A percentile compares a stretch with the other conserved stretches of the same genome.
Evolutionary conservation across 192 early-diverging fungal genomes (phyloP).

Genomic region (Rhizophagus sp.): DNA sequence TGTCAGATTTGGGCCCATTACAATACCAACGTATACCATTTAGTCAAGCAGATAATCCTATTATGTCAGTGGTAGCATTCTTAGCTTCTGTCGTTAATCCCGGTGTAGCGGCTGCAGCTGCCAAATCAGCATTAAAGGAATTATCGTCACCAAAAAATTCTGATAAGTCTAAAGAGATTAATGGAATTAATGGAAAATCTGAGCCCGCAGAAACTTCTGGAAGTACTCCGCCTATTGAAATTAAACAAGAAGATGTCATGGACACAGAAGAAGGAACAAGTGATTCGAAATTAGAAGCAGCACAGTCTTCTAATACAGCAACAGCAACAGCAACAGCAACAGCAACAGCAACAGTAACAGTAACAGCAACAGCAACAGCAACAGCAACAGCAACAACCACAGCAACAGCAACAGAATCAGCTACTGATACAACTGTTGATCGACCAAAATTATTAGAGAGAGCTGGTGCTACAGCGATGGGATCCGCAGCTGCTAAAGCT

Average conservation of each 20-base stretch:
- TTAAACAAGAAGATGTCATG: slow-evolving; percentile 36
- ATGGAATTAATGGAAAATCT: slow-evolving; percentile 8
- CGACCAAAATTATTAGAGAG: slow-evolving; percentile 63
- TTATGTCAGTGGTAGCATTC: slow-evolving; percentile 89
- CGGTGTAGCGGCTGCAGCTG: slow-evolving; percentile 82
- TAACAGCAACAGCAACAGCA: no score
- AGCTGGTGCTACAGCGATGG: slow-evolving; percentile 85
- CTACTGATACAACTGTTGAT: slow-evolving; percentile 30
- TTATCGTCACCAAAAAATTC: slow-evolving; percentile 45
- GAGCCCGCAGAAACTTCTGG: slow-evolving; percentile 7
- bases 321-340: no score
- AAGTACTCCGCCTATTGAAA: not conserved
- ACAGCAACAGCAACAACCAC: no score
- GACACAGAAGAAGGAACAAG: slow-evolving; percentile 35
- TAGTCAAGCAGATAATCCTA: slow-evolving; percentile 81
- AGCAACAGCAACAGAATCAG: no score
- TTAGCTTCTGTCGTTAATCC: slow-evolving; percentile 86
- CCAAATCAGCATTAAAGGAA: slow-evolving; percentile 79
- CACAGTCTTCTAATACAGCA: slow-evolving; percentile 5
- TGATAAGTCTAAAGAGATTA: slow-evolving; percentile 28
- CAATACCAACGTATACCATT: slow-evolving; percentile 78
- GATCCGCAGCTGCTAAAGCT: slow-evolving; percentile 91
- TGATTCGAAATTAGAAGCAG: not conserved
- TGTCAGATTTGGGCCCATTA: slow-evolving; percentile 56
- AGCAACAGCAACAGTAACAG: no score